phyloP scores from a whole-genome alignment of 306 rosid genomes.

The Canavalia ensiformis region DNA sequence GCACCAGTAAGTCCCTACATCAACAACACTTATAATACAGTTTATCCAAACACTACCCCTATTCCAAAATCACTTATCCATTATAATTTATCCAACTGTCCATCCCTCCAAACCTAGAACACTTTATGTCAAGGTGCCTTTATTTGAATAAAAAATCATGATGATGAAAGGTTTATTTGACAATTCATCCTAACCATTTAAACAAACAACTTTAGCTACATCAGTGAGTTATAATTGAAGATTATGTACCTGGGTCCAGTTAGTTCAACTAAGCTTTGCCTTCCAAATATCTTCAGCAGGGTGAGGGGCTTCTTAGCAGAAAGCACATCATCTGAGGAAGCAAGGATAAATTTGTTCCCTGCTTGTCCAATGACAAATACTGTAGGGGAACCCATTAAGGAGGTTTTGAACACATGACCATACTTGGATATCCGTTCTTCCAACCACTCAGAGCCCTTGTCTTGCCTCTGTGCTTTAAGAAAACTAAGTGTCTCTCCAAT shows the following conservation, averaged over 20 bases:
- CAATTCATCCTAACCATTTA: slow-evolving; percentile 6
- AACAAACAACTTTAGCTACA: not conserved
- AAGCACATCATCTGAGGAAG: slow-evolving; percentile 56
- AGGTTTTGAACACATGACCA: slow-evolving; percentile 62
- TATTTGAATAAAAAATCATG: slow-evolving; percentile 8
- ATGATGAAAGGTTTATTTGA: not conserved
- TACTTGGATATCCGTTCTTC: slow-evolving; percentile 57
- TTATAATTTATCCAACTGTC: not conserved
- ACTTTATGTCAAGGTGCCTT: not conserved
- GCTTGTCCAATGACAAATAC: slow-evolving; percentile 56
- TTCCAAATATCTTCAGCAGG: slow-evolving; percentile 50
- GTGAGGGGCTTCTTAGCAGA: slow-evolving; percentile 60
- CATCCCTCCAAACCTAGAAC: not conserved
- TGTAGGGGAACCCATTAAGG: slow-evolving; percentile 64
- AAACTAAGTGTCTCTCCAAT: slow-evolving; percentile 65
- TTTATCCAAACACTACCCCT: not conserved
- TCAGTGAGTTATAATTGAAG: not conserved
- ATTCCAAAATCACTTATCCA: not conserved
- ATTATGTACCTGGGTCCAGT: slow-evolving; percentile 57
- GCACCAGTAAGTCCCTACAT: not conserved
- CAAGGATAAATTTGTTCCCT: slow-evolving; percentile 59
- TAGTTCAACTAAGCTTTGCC: slow-evolving; percentile 55
- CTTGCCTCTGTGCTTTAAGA: slow-evolving; percentile 52
- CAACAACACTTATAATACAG: not conserved
- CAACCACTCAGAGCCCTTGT: slow-evolving; percentile 59